Base-by-base conservation (phyloP, 1,139 yeast species). In the Candida sojae region DNA sequence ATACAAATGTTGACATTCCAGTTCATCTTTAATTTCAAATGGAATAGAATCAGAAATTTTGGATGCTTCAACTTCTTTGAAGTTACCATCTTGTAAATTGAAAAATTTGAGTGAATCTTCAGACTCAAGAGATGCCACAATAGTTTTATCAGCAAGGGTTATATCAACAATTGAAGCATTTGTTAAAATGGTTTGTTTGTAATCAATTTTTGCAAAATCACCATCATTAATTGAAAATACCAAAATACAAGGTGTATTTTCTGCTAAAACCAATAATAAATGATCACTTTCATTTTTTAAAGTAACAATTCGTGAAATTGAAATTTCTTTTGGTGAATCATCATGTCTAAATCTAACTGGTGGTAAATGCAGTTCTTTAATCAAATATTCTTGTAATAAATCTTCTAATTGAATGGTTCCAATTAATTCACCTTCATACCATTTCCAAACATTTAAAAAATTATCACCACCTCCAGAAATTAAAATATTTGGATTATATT, bases 381-480 rank as follows among this genome's bases (percentile, higher is more conserved):
- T 32, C 52, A 84, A 70, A 53, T 70, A 79, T 33, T 81, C 76
- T 44, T 70, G 69, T 3, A 84, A 69, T n/a, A 73, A 51, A 0
- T 73, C 71, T 42, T 79, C 69, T 38, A 88, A 68, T 39, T 80
- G 75, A 41, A 85, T 67, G 51, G 77, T 75, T 35, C 74, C 71
- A 6, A 84, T 54, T 43, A 80, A 64, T 52, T 76, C 66, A 39
- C 75, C 76, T 8, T 67, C 62, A 47, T 66, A 64, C 95, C 96
- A 92, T 54, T 88, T 76, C 97, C 98, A 93, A 29, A 84, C 65
- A 51, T 80, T 76, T n/a, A 93, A 63, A 55, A 66, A 82, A 49
- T 82, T 83, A 62, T 93, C 99, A 55, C 99, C 99, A 34, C 99
- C 98, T 2, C 87, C 98, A 60, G 93, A 86, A 23, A 91, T 68